These are phyloP conservation scores for Gautieria morchelliformis DNA, from an alignment of 768 basidiomycete genomes.

Conservation along the genomic window DNA sequence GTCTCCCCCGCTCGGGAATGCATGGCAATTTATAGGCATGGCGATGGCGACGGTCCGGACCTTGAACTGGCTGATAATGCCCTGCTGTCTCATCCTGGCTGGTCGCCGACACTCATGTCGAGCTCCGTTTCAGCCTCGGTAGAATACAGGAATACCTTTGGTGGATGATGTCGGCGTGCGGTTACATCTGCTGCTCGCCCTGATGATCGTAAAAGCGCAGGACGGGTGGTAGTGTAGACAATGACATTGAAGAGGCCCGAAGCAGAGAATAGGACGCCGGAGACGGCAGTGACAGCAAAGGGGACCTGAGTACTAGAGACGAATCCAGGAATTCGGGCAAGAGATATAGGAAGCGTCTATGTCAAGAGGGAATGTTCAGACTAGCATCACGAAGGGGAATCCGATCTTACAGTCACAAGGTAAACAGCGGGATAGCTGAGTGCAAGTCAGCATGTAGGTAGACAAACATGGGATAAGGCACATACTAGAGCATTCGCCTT, in stretches of 20 bases:
- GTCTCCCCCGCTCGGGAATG: no score
- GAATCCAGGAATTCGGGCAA: constrained; percentile 32
- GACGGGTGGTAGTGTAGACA: constrained; percentile 29
- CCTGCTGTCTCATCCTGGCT: no score
- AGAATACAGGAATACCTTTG: background rate
- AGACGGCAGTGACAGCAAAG: constrained; percentile 28
- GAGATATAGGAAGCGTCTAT: constrained; percentile 31
- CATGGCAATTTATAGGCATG: no score
- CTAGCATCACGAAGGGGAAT: background rate
- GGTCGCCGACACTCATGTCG: background rate
- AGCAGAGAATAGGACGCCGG: constrained; percentile 31
- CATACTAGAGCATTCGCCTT: constrained; percentile 40
- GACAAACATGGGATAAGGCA: constrained; percentile 1
- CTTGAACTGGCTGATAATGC: no score
- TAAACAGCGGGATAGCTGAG: constrained; percentile 39
- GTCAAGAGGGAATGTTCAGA: background rate
- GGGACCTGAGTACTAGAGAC: constrained; percentile 16
- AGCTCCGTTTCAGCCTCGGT: background rate
- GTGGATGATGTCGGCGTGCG: background rate
- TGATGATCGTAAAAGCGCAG: constrained; percentile 23
- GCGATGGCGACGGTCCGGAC: no score
- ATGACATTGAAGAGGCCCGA: constrained; percentile 38
- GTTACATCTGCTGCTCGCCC: background rate
- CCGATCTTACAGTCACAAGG: constrained; percentile 23
- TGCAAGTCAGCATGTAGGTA: constrained; percentile 2